phyloP scores from a whole-genome alignment of 1,139 yeast genomes.

The Geotrichum macrosporum region DNA sequence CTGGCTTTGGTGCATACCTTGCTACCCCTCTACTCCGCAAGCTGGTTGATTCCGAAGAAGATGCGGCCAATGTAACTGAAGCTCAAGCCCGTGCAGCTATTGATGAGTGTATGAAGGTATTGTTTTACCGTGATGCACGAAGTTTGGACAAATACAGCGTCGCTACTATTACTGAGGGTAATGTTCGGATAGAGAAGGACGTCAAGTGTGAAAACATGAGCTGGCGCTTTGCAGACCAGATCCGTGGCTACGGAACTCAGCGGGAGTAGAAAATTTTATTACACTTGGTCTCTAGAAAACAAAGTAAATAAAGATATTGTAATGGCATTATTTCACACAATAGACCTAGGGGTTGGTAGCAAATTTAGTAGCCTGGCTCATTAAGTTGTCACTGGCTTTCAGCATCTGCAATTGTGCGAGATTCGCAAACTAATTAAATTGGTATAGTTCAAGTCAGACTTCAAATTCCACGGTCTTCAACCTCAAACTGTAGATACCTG shows the following conservation, averaged over 20 bases:
- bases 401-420: too few relatives aligned
- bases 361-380: too few relatives aligned
- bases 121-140: slow-evolving; percentile 95
- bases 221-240: slow-evolving; percentile 89
- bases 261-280: slow-evolving; percentile 32
- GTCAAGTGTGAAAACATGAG: slow-evolving; percentile 68
- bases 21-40: slow-evolving; percentile 90
- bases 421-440: too few relatives aligned
- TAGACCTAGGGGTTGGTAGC: too few relatives aligned
- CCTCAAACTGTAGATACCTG: too few relatives aligned
- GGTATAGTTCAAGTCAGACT: too few relatives aligned
- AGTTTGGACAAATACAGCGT: slow-evolving; percentile 80
- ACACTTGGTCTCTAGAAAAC: neutral
- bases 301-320: neutral
- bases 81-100: slow-evolving; percentile 71
- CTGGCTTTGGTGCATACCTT: slow-evolving; percentile 94
- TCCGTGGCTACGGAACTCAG: slow-evolving; percentile 84
- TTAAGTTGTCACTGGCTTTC: too few relatives aligned
- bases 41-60: slow-evolving; percentile 74
- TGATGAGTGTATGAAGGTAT: slow-evolving; percentile 85
- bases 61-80: slow-evolving; percentile 60
- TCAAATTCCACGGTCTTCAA: too few relatives aligned
- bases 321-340: too few relatives aligned
- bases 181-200: slow-evolving; percentile 61
- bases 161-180: slow-evolving; percentile 64